Conservation (phyloP, 78 protist species). For the Emiliania huxleyi region DNA sequence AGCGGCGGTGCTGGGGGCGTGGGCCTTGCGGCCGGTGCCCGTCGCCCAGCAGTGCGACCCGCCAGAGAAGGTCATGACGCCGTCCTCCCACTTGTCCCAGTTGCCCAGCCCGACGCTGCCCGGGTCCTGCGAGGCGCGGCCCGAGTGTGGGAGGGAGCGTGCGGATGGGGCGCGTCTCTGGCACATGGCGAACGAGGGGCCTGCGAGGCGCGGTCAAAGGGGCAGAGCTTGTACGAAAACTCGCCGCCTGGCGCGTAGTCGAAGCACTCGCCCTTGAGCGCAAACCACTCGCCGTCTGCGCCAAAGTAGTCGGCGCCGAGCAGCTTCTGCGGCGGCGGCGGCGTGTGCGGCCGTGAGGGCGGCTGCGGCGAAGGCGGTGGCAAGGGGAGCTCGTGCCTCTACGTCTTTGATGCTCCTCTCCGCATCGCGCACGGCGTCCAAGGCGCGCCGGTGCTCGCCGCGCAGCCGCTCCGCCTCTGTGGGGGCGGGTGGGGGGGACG, state of each 20-base stretch:
- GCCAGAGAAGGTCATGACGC: background rate
- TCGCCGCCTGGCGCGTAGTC: background rate
- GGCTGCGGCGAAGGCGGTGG: too few species aligned
- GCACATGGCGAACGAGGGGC: too few species aligned
- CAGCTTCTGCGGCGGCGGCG: background rate
- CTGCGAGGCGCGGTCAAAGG: background rate
- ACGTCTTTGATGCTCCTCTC: background rate
- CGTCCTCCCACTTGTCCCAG: background rate
- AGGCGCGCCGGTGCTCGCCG: background rate
- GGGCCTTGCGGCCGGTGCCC: background rate
- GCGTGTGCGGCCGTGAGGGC: too few species aligned
- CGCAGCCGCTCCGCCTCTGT: slow-evolving; percentile 6
- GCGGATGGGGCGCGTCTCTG: too few species aligned
- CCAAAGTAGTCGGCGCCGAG: background rate
- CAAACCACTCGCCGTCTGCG: background rate
- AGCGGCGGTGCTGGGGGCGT: too few species aligned
- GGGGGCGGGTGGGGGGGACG: too few species aligned
- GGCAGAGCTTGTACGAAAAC: background rate
- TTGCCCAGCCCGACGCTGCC: background rate
- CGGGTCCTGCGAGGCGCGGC: background rate
- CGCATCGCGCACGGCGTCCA: background rate
- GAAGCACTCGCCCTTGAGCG: background rate
- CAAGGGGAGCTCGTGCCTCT: too few species aligned
- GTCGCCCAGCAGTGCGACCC: background rate
- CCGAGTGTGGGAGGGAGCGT: too few species aligned